Evolutionary conservation across 2,329 filamentous ascomycete species (phyloP), one percentile per base, ranked within the genome.

Genomic region (Microdochium trichocladiopsis): DNA sequence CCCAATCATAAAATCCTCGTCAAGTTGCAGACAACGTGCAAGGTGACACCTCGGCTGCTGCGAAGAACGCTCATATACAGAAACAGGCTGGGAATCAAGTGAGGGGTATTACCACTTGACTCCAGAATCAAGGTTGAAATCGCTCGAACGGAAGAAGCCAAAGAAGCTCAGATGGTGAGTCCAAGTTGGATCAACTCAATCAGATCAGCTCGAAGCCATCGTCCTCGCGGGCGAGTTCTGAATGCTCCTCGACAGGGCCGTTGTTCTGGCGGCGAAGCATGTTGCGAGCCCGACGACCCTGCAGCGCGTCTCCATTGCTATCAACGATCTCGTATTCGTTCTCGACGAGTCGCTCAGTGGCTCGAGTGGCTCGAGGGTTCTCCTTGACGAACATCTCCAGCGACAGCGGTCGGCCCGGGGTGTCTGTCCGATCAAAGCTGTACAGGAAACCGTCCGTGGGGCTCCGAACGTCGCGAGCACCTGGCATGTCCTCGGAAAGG

Each of bases 271-370:
- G 60, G 18, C 72, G 70, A 51, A 77, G 61, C 50, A 69, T 67
- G 50, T 65, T 66, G 16, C 72, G 70, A 14, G 72, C 73, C 67
- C 70, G 73, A 41, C 68, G 66, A 41, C 74, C 73, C 58, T 67
- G 70, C 36, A 76, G 64, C 2, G 69, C 61, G 37, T 76, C 68
- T 21, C 74, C 74, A 47, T 75, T 72, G 56, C 56, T 65, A 56
- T 76, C 73, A 14, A 77, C 56, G 25, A 77, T 69, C 62, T 75
- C 73, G 57, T 76, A 77, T 61, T 77, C 74, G 57, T 71, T 71
- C 63, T 74, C 71, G 43, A 76, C 68, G 50, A 75, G 62, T 57
- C 67, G 70, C 61, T 76, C 73, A 9, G 16, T 4, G 9, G 16
- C 18, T 5, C 41, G 41, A 28, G 71, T 76, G 49, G 69, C 71